Conservation (phyloP, 257 asterid species). For the Solanum pinnatisectum region DNA sequence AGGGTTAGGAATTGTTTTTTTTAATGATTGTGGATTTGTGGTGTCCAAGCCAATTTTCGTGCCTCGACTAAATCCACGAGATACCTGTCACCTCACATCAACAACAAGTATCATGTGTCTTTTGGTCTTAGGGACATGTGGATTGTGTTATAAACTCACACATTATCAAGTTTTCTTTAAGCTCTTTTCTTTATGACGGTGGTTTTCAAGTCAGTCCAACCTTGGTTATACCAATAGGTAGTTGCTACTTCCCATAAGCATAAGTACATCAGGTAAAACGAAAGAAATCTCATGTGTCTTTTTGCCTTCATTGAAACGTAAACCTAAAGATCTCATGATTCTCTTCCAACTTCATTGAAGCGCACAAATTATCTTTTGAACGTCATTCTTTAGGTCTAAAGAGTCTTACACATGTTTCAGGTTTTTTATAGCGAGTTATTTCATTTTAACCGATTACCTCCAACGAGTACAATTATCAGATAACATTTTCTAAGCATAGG, state of each 20-base stretch:
- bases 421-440: background rate
- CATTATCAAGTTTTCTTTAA: background rate
- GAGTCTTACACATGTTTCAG: background rate
- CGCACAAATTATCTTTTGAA: background rate
- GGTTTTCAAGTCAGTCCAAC: background rate
- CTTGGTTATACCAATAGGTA: background rate
- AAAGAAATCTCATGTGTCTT: background rate
- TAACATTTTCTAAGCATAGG: background rate
- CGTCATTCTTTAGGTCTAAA: background rate
- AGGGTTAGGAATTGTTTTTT: background rate
- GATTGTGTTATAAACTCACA: background rate
- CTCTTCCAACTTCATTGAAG: background rate
- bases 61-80: background rate
- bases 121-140: too few species aligned
- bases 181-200: background rate
- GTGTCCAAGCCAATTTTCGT: too few species aligned
- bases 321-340: background rate
- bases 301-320: background rate
- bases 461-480: background rate
- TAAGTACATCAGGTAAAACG: background rate
- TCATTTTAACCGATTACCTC: background rate
- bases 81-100: background rate
- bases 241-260: background rate
- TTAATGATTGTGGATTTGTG: too few species aligned
- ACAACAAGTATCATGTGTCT: background rate